Evolutionary conservation across 1,284 basidiomycete species (phyloP), one percentile per base, ranked within the genome.

Genomic region (Spongispora temasekensis): DNA sequence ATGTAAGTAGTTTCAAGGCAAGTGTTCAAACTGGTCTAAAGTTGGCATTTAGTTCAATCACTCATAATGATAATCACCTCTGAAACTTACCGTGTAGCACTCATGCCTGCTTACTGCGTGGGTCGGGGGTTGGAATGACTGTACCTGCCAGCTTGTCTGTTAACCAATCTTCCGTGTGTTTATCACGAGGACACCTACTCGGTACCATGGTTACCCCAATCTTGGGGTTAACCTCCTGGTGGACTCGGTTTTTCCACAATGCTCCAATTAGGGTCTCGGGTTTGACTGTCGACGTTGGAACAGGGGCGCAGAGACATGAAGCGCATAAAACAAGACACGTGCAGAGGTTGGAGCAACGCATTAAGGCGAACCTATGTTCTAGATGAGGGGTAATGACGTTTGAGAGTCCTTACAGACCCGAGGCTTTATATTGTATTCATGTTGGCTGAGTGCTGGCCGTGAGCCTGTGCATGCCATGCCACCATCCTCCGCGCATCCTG

Each of bases 161-260:
- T 44, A 64, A 55, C 30, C 40, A 55, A 50, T 30, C n/a, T n/a
- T 13, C 35, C 28, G 56, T 46, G 32, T 44, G 27, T 55, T 30
- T 37, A 28, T 32, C n/a, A 23, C 35, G 13, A 40, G 23, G 27
- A 21, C 8, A 60, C 66, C 60, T 34, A 67, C 64, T 31, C 10
- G 35, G n/a, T n/a, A n/a, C n/a, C n/a, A n/a, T 55, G 35, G 35
- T 10, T 17, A 17, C 32, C 42, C 57, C 46, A 13, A 51, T 28
- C 48, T 61, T 60, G 4, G 65, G 67, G 40, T 58, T 54, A 37
- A 67, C 60, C 40, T 59, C 59, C 40, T 71, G 50, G 44, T 69
- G 68, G 53, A 72, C 58, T 30, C 65, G 67, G 52, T 63, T 54
- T 62, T 65, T 72, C 30, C 55, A 61, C 52, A 69, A 28, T 35